Conservation (phyloP, 176 grass and related monocot genomes). For the Ensete glaucum region DNA sequence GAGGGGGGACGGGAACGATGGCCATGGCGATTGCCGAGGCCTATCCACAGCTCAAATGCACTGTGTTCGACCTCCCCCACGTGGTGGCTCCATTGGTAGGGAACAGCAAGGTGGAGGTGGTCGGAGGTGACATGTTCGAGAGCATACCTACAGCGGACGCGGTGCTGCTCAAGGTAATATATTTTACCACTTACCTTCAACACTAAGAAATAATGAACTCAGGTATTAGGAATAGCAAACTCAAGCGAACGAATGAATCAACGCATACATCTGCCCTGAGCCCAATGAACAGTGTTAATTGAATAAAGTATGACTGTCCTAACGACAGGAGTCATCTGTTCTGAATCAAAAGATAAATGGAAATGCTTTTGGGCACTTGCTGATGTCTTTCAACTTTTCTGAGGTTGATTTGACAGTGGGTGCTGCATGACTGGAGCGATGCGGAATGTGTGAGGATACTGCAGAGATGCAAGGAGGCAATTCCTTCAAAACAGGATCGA, state of each 20-base stretch:
- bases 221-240: too few relatives aligned
- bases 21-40: constrained; percentile 11
- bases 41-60: constrained; percentile 19
- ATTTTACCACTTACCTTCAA: background rate
- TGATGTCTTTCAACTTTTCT: background rate
- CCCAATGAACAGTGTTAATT: too few relatives aligned
- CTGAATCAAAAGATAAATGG: background rate
- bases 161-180: constrained; percentile 38
- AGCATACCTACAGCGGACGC: constrained; percentile 12
- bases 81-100: constrained; percentile 9
- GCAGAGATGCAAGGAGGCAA: background rate
- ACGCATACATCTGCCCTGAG: too few relatives aligned
- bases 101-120: constrained; percentile 1
- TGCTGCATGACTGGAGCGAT: background rate
- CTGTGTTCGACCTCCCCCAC: constrained; percentile 34
- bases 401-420: too few relatives aligned
- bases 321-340: background rate
- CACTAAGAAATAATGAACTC: background rate
- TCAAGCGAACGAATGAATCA: too few relatives aligned
- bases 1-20: constrained; percentile 21
- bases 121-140: constrained; percentile 24
- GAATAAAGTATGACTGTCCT: too few relatives aligned
- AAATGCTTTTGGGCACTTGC: background rate
- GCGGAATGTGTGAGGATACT: background rate
- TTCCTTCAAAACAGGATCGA: background rate